Conservation (phyloP, 768 basidiomycete genomes). For the Mycena capillaripes region DNA sequence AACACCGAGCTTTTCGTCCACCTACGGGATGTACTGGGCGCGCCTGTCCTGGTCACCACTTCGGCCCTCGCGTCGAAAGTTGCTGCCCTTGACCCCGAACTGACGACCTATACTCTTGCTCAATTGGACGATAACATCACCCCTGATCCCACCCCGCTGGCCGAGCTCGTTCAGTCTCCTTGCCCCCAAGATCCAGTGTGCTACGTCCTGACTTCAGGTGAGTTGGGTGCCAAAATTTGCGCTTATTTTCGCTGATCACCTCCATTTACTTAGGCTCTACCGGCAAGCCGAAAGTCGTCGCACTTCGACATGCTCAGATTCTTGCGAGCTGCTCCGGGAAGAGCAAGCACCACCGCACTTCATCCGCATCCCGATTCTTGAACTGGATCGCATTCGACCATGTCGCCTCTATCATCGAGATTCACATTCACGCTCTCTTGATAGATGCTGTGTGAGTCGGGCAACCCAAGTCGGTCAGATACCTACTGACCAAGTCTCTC, state of each 20-base stretch:
- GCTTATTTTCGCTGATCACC: neutral
- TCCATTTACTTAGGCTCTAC: slow-evolving; percentile 49
- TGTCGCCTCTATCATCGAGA: slow-evolving; percentile 58
- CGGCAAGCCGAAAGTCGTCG: slow-evolving; percentile 60
- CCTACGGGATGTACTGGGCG: slow-evolving; percentile 42
- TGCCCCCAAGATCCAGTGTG: slow-evolving; percentile 1
- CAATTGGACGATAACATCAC: neutral
- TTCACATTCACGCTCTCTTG: slow-evolving; percentile 56
- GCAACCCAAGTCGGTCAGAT: slow-evolving; percentile 41
- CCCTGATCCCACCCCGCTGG: neutral
- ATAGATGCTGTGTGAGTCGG: slow-evolving; percentile 45
- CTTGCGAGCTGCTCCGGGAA: slow-evolving; percentile 51
- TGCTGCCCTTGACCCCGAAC: slow-evolving; percentile 6
- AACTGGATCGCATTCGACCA: slow-evolving; percentile 66
- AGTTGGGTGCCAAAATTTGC: neutral
- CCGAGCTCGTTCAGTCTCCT: neutral
- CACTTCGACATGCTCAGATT: slow-evolving; percentile 54
- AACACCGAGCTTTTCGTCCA: slow-evolving; percentile 44
- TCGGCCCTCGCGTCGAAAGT: neutral
- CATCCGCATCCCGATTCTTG: slow-evolving; percentile 50
- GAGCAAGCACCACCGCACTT: slow-evolving; percentile 49
- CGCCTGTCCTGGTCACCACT: slow-evolving; percentile 53
- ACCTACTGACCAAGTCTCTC: slow-evolving; percentile 26
- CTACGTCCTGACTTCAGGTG: slow-evolving; percentile 11
- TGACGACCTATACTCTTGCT: slow-evolving; percentile 4